Percentiles rank a stretch among this genome's conserved stretches.
phyloP scores from a whole-genome alignment of 1,284 basidiomycete genomes.

The Fomitopsis palustris region DNA sequence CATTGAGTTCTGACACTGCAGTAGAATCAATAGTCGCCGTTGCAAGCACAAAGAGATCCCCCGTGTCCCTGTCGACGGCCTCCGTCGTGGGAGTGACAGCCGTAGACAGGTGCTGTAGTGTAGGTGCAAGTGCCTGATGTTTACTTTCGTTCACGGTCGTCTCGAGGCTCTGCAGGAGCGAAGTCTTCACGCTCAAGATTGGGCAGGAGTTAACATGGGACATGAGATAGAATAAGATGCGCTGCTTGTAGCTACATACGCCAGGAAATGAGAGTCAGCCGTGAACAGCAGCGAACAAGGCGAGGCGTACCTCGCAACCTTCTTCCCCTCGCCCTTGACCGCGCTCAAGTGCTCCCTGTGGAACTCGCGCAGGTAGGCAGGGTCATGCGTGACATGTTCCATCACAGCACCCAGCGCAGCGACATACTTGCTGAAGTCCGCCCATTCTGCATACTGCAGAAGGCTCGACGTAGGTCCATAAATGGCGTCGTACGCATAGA shows the following conservation, averaged over 20 bases:
- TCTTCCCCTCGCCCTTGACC: constrained; percentile 54
- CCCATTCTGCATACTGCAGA: constrained; percentile 78
- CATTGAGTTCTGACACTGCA: constrained; percentile 42
- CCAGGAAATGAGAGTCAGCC: constrained; percentile 4
- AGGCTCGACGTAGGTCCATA: constrained; percentile 67
- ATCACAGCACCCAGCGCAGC: constrained; percentile 47
- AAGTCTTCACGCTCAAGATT: constrained; percentile 45
- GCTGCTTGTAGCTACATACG: constrained; percentile 64
- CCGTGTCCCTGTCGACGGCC: constrained; percentile 24
- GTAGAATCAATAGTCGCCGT: constrained; percentile 55
- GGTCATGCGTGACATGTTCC: constrained; percentile 72
- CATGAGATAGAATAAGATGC: constrained; percentile 75
- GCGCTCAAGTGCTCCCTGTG: constrained; percentile 58
- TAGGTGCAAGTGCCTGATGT: constrained; percentile 59
- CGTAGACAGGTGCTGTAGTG: constrained; percentile 46
- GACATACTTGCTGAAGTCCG: constrained; percentile 70
- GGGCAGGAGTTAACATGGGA: constrained; percentile 77
- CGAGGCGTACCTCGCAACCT: constrained; percentile 53
- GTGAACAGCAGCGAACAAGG: constrained; percentile 6
- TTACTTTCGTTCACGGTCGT: constrained; percentile 65
- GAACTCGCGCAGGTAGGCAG: constrained; percentile 56
- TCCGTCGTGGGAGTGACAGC: constrained; percentile 12
- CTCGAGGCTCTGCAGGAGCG: constrained; percentile 58
- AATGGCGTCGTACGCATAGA: constrained; percentile 82
- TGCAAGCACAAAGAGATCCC: constrained; percentile 46